Base-by-base conservation (phyloP, 1,284 basidiomycete genomes). In the Porogramme epimiltina region DNA sequence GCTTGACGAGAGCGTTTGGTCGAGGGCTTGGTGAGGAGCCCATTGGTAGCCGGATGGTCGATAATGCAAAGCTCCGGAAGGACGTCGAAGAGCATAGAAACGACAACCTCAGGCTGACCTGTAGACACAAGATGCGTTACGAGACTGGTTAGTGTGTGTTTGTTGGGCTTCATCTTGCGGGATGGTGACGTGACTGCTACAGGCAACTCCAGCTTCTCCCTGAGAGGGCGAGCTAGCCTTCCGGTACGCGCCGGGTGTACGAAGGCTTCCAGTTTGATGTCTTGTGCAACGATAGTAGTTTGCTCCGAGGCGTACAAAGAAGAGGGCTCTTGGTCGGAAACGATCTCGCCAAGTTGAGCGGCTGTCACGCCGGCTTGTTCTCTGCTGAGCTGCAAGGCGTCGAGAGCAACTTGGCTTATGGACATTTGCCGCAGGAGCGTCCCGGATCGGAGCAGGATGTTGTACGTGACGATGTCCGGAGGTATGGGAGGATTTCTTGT, bases 381-480 rank as follows among this genome's bases (percentile, higher is more conserved):
- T 15, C 41, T 34, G 6, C 36, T 39, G 15, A 45, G 26, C 2
- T 49, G 53, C 3, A 57, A 42, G 22, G 41, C 52, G 3, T 47
- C 13, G n/a, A 78, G 58, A 20, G 69, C 66, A 6, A 56, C 53
- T 13, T 73, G 66, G 11, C 68, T 69, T 2, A 85, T 64, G 36
- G 76, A 73, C 20, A 73, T 68, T 42, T 74, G 66, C n/a, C 78
- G 73, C 50, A 85, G 46, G n/a, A 85, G 64, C 1, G 81, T 79
- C 1, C 76, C 77, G 1, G 79, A 72, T 20, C 82, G 75, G 3
- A 87, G 52, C 19, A 89, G 63, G 40, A 83, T 82, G 55, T 84
- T 86, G 63, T 77, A 78, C 0, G 85, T 85, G 13, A 68, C 63
- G 3, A 69, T 69, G 52, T 79, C 72, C 0, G 82, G 81, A 23